Evolutionary conservation across 176 grass and related monocot genomes (phyloP).

Genomic region (Oryza meyeriana): DNA sequence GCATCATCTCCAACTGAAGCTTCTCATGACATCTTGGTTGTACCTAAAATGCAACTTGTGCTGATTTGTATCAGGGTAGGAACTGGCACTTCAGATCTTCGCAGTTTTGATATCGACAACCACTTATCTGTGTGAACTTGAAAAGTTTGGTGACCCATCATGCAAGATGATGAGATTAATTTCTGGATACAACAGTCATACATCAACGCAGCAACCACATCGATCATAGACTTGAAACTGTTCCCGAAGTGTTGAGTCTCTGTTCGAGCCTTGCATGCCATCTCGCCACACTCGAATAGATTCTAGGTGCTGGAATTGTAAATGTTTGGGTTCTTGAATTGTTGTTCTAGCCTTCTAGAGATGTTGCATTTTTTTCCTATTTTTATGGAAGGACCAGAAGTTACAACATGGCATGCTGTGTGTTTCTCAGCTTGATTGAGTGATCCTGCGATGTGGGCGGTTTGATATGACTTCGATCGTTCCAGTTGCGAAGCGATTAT

Average conservation of each 20-base stretch:
- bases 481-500: not conserved
- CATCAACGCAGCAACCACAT: not conserved
- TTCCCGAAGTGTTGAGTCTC: not conserved
- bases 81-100: constrained; percentile 73
- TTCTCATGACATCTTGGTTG: not conserved
- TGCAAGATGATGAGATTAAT: not conserved
- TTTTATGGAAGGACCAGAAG: not conserved
- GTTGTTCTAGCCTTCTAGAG: not conserved
- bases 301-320: constrained; percentile 26
- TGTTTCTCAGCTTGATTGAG: not conserved
- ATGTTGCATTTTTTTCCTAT: not conserved
- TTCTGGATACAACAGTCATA: not conserved
- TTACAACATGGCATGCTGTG: not conserved
- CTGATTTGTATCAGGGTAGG: constrained; percentile 59
- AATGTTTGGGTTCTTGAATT: constrained; percentile 23
- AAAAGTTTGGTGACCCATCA: not conserved
- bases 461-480: not conserved
- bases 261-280: not conserved
- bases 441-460: not conserved
- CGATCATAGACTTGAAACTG: not conserved
- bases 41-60: not conserved
- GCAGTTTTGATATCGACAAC: constrained; percentile 73
- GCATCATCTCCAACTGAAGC: not conserved
- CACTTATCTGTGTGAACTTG: constrained; percentile 61
- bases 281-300: not conserved